Base-by-base conservation (phyloP, 345 rosid genomes). In the Eutrema japonicum region DNA sequence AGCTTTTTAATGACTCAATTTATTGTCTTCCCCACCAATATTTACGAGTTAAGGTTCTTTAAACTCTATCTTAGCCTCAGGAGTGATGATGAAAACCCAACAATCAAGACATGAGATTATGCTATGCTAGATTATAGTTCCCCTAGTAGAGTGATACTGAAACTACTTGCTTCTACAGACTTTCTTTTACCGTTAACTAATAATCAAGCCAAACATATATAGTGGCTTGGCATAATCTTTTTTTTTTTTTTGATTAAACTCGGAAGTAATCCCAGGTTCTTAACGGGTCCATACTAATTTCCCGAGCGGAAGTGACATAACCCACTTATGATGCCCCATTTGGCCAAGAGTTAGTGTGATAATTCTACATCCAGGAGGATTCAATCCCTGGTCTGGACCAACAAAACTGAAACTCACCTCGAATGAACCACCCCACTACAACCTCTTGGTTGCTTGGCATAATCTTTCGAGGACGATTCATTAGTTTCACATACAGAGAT, bases 31-130 rank as follows among this genome's bases (percentile, higher is more conserved):
- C 18, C 36, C 16, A 53, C 36, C 16, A 71, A 62, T 35, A 52
- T 10, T 27, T 35, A 63, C 64, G 36, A 73, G 3, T 14, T 16
- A 64, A 73, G 50, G 37, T 46, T 10, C 36, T 51, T 47, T 48
- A 27, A 66, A 29, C 33, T 56, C 36, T 40, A 30, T 43, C 6
- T 11, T 45, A 54, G 22, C 56, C 38, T 12, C n/a, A 10, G 22
- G 30, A 16, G 36, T 63, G 13, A 43, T 33, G 22, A 36, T 54
- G 16, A n/a, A 27, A 45, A 27, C 18, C 10, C 3, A 54, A 73
- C 41, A 30, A 54, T 2, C 22, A 41, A 29, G 37, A 41, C 6
- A 63, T 52, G 38, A 30, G 43, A 38, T 12, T 6, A 22, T 62
- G 29, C 22, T 40, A 32, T 40, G 14, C 6, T 43, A 32, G 18